These are phyloP conservation scores for Fusarium pininemorale DNA, from an alignment of 2,329 filamentous ascomycete genomes.

Conservation along the genomic window DNA sequence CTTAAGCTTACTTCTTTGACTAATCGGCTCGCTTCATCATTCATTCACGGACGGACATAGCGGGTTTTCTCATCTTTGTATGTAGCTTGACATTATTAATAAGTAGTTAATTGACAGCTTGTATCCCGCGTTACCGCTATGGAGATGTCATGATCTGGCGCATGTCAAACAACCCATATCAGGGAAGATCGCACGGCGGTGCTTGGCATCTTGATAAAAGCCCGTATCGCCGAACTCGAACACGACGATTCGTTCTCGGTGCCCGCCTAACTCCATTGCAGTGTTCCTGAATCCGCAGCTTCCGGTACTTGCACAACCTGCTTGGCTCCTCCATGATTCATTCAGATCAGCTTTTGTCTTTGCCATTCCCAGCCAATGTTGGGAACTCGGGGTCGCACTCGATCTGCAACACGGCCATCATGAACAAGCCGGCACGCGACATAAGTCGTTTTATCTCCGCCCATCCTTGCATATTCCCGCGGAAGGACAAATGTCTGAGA, in stretches of 20 bases:
- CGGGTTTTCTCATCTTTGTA: neutral
- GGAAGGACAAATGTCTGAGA: conserved; percentile 6
- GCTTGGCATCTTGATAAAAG: conserved; percentile 23
- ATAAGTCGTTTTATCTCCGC: neutral
- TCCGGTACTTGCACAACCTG: conserved; percentile 16
- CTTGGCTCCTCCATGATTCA: conserved; percentile 3
- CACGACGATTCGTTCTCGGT: conserved; percentile 21
- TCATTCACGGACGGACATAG: neutral
- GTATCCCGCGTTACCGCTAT: neutral
- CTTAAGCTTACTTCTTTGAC: conserved; percentile 14
- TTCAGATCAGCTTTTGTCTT: neutral
- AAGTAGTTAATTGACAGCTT: conserved; percentile 14
- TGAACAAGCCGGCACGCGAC: neutral
- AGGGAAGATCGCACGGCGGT: conserved; percentile 1
- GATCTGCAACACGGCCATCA: neutral
- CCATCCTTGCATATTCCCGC: conserved; percentile 3
- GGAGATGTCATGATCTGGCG: conserved; percentile 10
- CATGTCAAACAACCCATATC: neutral
- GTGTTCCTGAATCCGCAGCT: conserved; percentile 24
- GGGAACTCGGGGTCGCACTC: neutral
- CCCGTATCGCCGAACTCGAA: conserved; percentile 23
- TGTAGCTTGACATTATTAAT: conserved; percentile 15
- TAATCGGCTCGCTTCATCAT: conserved; percentile 1
- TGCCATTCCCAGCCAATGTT: neutral
- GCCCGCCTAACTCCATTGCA: conserved; percentile 3